Base-by-base conservation (phyloP, 495 filamentous ascomycete genomes). In the Hypoxylon fuscum region DNA sequence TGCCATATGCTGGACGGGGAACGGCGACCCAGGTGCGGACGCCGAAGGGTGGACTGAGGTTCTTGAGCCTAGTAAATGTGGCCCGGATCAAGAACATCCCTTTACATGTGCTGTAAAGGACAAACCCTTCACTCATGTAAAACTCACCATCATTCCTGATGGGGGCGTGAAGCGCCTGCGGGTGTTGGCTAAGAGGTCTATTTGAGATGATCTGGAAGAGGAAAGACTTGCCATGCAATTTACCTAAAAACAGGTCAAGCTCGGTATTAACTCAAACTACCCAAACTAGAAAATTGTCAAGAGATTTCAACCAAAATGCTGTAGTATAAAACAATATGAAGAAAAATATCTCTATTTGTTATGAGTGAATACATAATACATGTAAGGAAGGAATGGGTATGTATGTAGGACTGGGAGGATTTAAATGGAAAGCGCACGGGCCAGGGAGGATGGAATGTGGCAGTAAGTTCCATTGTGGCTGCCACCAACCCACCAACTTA, bases 81-180 rank as follows among this genome's bases (percentile, higher is more conserved):
- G 85, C 8, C 87, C 91, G n/a, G 92, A 97, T 74, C 85, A 84
- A 54, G 92, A 96, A 74, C 91, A 96, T 77, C 82, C 85, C 49
- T 92, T 88, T 71, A 77, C 79, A 38, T 81, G 73, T 21, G 69
- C 74, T 50, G 75, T 78, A n/a, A 74, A 75, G 56, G 83, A 83
- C 31, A 82, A 76, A 72, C 69, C 78, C 1, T 91, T 91, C 66
- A 89, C 88, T 7, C 91, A 94, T 78, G 85, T 91, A 21, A 96
- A 95, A 81, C 77, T 97, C 74, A 90, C 88, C 18, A 95, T 97
- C 50, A 88, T 96, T 59, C 93, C 93, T 5, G 93, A 97, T 72
- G 93, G 93, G 35, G 93, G 93, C 1, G 90, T 96, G 23, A 96
- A 96, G 83, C 79, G 93, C 42, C 83, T 96, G 56, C 84, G 92